These are phyloP conservation scores for Tuber borchii DNA, from an alignment of 495 filamentous ascomycete species.

Conservation along the genomic window DNA sequence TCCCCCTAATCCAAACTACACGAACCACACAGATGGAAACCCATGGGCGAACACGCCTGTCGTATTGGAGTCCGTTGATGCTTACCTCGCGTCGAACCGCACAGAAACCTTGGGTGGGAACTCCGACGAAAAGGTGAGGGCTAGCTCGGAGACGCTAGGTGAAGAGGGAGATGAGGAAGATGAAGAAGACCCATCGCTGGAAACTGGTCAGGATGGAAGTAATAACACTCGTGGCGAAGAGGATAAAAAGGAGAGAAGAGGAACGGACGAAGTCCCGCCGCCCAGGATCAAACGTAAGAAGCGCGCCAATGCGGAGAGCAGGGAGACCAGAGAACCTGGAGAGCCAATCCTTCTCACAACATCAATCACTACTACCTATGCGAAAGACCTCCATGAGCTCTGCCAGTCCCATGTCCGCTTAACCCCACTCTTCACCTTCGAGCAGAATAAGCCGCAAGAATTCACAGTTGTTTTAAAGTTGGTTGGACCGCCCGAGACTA, in stretches of 20 bases:
- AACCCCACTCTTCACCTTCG: conserved; percentile 21
- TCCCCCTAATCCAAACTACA: background rate
- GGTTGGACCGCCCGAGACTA: conserved; percentile 23
- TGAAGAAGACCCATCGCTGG: background rate
- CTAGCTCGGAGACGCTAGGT: background rate
- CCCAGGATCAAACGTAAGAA: conserved; percentile 3
- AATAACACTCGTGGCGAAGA: background rate
- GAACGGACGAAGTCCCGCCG: background rate
- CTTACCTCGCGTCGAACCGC: background rate
- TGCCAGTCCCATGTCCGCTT: conserved; percentile 32
- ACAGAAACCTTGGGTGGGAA: background rate
- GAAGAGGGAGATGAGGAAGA: background rate
- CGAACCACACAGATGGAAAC: background rate
- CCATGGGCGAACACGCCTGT: background rate
- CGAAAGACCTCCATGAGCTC: conserved; percentile 40
- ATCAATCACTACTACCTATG: conserved; percentile 39
- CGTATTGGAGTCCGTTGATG: background rate
- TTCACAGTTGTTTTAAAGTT: conserved; percentile 28
- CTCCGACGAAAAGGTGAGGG: background rate
- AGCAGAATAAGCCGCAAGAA: conserved; percentile 25
- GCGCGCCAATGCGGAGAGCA: background rate
- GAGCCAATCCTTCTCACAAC: conserved; percentile 34
- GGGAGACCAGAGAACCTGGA: background rate
- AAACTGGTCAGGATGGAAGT: background rate
- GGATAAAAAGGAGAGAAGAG: background rate